A percentile compares a stretch with the other conserved stretches of the same genome.
Evolutionary conservation across 305 asterid species (phyloP).

Genomic region (Plantago lanceolata): DNA sequence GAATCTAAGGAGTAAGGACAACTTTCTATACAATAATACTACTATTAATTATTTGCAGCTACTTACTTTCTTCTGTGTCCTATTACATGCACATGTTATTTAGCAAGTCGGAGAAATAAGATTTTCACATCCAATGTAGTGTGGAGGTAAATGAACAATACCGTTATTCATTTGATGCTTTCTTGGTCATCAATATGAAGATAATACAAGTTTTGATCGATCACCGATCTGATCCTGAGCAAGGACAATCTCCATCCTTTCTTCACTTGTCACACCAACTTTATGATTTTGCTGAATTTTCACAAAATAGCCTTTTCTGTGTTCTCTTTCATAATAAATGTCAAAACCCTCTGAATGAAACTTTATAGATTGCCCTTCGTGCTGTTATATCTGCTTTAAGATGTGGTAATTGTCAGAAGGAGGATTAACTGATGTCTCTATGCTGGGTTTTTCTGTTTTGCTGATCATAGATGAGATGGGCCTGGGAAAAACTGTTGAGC

Average conservation of each 20-base stretch:
- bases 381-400: conserved; percentile 16
- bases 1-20: too few relatives aligned
- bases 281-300: conserved; percentile 12
- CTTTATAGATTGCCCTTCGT: conserved; percentile 4
- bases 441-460: conserved; percentile 30
- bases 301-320: conserved; percentile 13
- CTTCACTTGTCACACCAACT: not conserved
- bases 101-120: too few relatives aligned
- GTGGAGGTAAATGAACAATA: too few relatives aligned
- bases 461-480: conserved; percentile 90
- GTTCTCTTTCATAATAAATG: not conserved
- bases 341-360: conserved; percentile 11
- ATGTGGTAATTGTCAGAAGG: conserved; percentile 24
- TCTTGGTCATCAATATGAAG: not conserved
- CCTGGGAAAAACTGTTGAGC: conserved; percentile 94
- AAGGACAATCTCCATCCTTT: not conserved
- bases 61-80: too few relatives aligned
- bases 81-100: too few relatives aligned
- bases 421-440: conserved; percentile 30
- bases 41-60: too few relatives aligned
- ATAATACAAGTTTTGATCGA: not conserved
- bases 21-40: too few relatives aligned
- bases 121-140: too few relatives aligned
- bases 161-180: too few relatives aligned
- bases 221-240: not conserved